Percentiles rank a stretch among this genome's conserved stretches.
Evolutionary conservation across 78 protist species (phyloP).

Genomic region (Dictyostelium purpureum): DNA sequence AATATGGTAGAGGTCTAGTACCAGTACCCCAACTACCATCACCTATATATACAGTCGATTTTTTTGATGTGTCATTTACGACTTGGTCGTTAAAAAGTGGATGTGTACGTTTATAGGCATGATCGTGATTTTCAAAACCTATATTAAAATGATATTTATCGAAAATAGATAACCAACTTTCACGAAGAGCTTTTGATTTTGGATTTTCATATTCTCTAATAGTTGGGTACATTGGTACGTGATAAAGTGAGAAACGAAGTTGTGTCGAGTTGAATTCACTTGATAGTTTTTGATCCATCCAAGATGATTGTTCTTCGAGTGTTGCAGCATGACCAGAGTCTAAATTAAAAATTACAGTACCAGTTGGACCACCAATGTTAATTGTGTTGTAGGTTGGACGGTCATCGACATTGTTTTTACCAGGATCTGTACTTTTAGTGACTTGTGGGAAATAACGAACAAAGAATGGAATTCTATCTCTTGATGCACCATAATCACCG

Average conservation of each 20-base stretch:
- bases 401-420: background rate
- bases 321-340: slow-evolving; percentile 33
- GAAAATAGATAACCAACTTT: slow-evolving; percentile 54
- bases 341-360: slow-evolving; percentile 41
- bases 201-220: slow-evolving; percentile 21
- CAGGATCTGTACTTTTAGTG: background rate
- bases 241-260: slow-evolving; percentile 57
- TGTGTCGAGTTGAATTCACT: background rate
- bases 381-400: background rate
- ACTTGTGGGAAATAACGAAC: slow-evolving; percentile 52
- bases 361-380: slow-evolving; percentile 59
- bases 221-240: slow-evolving; percentile 80
- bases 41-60: slow-evolving; percentile 65
- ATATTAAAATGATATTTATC: slow-evolving; percentile 42
- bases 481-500: slow-evolving; percentile 39
- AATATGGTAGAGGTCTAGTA: background rate
- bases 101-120: slow-evolving; percentile 70
- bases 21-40: slow-evolving; percentile 69
- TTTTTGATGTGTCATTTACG: background rate
- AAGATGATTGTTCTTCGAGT: background rate
- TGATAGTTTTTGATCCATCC: background rate
- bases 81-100: slow-evolving; percentile 19
- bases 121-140: slow-evolving; percentile 86
- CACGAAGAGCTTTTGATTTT: slow-evolving; percentile 1
- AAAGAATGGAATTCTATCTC: slow-evolving; percentile 32